Evolutionary conservation across 257 asterid genomes (phyloP).

Genomic region (Lycium ferocissimum): DNA sequence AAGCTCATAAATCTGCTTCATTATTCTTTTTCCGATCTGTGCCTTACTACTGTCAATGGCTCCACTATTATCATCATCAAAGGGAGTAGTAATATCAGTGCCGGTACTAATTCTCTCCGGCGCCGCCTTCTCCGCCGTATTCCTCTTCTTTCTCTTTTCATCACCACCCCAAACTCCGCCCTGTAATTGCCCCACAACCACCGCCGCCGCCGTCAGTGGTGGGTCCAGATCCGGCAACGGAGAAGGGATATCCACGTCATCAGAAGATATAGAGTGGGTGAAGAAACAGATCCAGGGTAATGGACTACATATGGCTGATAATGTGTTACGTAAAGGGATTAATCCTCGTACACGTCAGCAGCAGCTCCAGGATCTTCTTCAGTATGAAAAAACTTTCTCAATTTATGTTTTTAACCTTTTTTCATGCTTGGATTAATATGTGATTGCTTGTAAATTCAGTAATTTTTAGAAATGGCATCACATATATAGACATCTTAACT

Average conservation of each 20-base stretch:
- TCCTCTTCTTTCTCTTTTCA: conserved; percentile 59
- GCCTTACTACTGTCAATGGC: conserved; percentile 38
- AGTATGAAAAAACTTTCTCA: conserved; percentile 33
- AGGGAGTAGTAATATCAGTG: conserved; percentile 75
- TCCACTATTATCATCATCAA: conserved; percentile 46
- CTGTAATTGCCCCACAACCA: too few species aligned
- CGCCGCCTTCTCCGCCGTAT: conserved; percentile 49
- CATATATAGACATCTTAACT: too few species aligned
- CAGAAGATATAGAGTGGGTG: conserved; percentile 80
- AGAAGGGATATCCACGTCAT: conserved; percentile 61
- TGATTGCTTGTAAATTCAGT: background rate
- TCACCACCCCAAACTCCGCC: too few species aligned
- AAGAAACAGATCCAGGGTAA: conserved; percentile 70
- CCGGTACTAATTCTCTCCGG: conserved; percentile 67
- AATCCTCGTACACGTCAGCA: conserved; percentile 93
- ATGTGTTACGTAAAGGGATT: conserved; percentile 91
- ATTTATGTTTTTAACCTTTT: background rate
- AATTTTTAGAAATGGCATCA: background rate
- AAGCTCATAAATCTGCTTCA: background rate
- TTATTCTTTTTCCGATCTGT: too few species aligned
- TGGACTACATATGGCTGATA: conserved; percentile 86
- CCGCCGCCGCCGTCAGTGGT: too few species aligned
- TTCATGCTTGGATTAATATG: background rate
- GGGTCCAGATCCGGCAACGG: conserved; percentile 13
- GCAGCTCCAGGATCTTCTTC: conserved; percentile 85